A percentile compares a stretch with the other conserved stretches of the same genome.
Conservation (phyloP, 2,329 filamentous ascomycete species). For the Albophoma yamanashiensis region DNA sequence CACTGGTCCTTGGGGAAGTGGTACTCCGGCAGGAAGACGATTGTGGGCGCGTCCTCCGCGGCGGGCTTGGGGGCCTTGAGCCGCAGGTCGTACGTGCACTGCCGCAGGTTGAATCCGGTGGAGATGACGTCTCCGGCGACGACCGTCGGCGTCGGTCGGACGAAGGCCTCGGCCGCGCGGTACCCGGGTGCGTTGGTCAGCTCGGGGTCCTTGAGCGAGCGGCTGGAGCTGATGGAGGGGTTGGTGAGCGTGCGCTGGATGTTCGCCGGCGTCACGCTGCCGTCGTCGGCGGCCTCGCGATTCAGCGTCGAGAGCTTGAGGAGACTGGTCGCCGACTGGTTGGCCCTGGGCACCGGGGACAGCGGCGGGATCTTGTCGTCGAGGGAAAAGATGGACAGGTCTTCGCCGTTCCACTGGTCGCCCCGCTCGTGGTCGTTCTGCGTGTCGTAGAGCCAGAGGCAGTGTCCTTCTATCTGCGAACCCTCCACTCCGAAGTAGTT, state of each 20-base stretch:
- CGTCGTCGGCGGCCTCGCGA: constrained; percentile 34
- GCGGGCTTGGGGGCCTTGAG: constrained; percentile 52
- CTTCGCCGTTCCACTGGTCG: constrained; percentile 96
- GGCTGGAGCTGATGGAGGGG: constrained; percentile 51
- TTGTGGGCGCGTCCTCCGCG: constrained; percentile 57
- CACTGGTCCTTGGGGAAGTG: constrained; percentile 75
- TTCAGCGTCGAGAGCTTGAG: constrained; percentile 10
- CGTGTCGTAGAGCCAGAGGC: constrained; percentile 77
- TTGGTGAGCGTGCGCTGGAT: constrained; percentile 62
- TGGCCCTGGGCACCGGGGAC: constrained; percentile 36
- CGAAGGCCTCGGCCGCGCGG: constrained; percentile 85
- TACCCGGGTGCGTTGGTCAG: constrained; percentile 60
- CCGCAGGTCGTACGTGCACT: constrained; percentile 64
- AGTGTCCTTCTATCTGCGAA: constrained; percentile 72
- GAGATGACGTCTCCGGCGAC: constrained; percentile 60
- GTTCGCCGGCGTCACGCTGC: constrained; percentile 61
- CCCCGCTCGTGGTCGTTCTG: constrained; percentile 82
- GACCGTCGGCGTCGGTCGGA: constrained; percentile 71
- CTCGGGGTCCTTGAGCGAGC: constrained; percentile 41
- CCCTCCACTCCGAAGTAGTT: constrained; percentile 92
- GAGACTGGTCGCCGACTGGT: constrained; percentile 34
- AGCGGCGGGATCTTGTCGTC: constrained; percentile 62
- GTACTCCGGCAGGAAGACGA: constrained; percentile 80
- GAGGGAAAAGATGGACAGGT: constrained; percentile 77
- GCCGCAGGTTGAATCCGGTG: constrained; percentile 74